phyloP scores from a whole-genome alignment of 2,329 filamentous ascomycete genomes.

The Rachicladosporium sp. region DNA sequence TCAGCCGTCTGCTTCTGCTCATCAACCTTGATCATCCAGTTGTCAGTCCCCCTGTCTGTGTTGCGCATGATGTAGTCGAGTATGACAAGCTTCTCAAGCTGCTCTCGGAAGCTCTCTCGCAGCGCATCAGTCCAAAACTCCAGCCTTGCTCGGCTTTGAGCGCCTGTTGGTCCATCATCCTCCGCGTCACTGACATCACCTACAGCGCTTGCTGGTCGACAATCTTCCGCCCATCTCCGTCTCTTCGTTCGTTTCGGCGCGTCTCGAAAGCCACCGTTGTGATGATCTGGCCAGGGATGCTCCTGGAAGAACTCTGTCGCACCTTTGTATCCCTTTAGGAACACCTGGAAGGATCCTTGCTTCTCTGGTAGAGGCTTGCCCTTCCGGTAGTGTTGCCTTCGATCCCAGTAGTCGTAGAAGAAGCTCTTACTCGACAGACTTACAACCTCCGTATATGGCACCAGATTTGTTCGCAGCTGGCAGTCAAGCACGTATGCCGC shows the following conservation, averaged over 20 bases:
- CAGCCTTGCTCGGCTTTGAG: slow-evolving; percentile 25
- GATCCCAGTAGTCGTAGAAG: slow-evolving; percentile 96
- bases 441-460: slow-evolving; percentile 93
- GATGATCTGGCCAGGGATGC: slow-evolving; percentile 93
- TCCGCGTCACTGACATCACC: slow-evolving; percentile 45
- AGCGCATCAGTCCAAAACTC: slow-evolving; percentile 81
- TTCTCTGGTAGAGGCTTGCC: slow-evolving; percentile 80
- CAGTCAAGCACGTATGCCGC: slow-evolving; percentile 90
- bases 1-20: slow-evolving; percentile 70
- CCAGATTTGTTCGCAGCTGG: slow-evolving; percentile 78
- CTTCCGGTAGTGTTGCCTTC: slow-evolving; percentile 74
- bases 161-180: slow-evolving; percentile 28
- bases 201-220: slow-evolving; percentile 53
- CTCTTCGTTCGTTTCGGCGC: slow-evolving; percentile 54
- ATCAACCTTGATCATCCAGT: slow-evolving; percentile 99
- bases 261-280: slow-evolving; percentile 51
- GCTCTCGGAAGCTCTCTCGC: slow-evolving; percentile 86
- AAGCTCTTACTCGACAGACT: slow-evolving; percentile 92
- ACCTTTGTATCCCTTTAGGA: slow-evolving; percentile 92
- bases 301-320: slow-evolving; percentile 91
- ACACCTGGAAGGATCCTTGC: slow-evolving; percentile 92
- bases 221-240: slow-evolving; percentile 77
- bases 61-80: slow-evolving; percentile 99
- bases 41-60: slow-evolving; percentile 89
- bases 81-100: slow-evolving; percentile 93